A percentile compares a stretch with the other conserved stretches of the same genome.
phyloP scores from a whole-genome alignment of 768 basidiomycete genomes.

The Russula olivacea region DNA sequence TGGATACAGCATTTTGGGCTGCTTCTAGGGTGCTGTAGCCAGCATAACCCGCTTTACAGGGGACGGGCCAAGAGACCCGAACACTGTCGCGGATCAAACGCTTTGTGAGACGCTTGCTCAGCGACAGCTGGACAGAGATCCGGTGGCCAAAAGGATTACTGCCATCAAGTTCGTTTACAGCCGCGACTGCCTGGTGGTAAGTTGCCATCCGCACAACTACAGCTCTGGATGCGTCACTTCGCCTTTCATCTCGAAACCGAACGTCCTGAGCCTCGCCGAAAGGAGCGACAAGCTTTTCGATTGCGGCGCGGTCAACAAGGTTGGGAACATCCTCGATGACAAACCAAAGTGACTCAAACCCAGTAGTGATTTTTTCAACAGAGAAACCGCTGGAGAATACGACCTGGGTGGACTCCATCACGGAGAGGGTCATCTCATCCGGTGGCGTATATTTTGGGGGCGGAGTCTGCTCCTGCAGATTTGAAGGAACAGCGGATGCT shows the following conservation, averaged over 20 bases:
- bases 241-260: slow-evolving; percentile 11
- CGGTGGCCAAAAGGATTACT: slow-evolving; percentile 34
- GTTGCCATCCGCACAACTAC: slow-evolving; percentile 45
- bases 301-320: slow-evolving; percentile 30
- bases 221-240: slow-evolving; percentile 25
- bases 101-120: slow-evolving; percentile 36
- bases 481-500: not conserved
- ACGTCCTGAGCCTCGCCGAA: slow-evolving; percentile 47
- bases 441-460: not conserved
- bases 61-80: slow-evolving; percentile 54
- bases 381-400: slow-evolving; percentile 56
- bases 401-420: slow-evolving; percentile 53
- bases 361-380: slow-evolving; percentile 51
- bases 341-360: slow-evolving; percentile 64
- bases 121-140: slow-evolving; percentile 43
- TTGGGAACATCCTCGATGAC: slow-evolving; percentile 47
- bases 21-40: slow-evolving; percentile 49
- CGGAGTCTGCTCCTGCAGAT: not conserved
- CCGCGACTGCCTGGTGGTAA: slow-evolving; percentile 47
- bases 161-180: slow-evolving; percentile 47
- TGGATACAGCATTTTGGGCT: slow-evolving; percentile 48
- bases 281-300: slow-evolving; percentile 37
- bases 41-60: slow-evolving; percentile 51
- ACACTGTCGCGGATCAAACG: slow-evolving; percentile 50
- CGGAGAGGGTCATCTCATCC: slow-evolving; percentile 28